These are phyloP conservation scores for Psilocybe cubensis DNA, from an alignment of 768 basidiomycete species.

Conservation along the genomic window DNA sequence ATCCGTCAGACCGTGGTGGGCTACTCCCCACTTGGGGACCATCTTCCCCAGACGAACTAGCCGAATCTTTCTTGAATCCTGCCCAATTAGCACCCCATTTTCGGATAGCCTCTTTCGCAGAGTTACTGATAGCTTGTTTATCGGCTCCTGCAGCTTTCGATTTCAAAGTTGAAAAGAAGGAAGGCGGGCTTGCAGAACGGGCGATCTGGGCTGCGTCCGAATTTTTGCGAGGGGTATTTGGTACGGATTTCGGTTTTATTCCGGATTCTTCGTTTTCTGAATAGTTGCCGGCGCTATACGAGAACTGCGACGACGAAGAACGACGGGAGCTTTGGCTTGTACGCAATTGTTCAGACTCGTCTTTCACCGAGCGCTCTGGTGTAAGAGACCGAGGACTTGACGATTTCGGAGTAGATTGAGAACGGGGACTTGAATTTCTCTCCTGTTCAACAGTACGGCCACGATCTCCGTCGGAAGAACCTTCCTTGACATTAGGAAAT, in stretches of 20 bases:
- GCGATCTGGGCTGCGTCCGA: conserved; percentile 30
- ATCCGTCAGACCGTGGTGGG: conserved; percentile 31
- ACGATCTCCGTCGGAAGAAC: conserved; percentile 33
- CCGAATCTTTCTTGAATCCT: conserved; percentile 58
- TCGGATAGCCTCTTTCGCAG: conserved; percentile 87
- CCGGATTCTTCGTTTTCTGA: conserved; percentile 25
- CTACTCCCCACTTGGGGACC: conserved; percentile 40
- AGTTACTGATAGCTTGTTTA: conserved; percentile 84
- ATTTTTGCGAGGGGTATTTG: conserved; percentile 38
- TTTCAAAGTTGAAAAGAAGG: conserved; percentile 81
- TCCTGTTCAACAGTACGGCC: conserved; percentile 40
- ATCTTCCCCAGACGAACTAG: conserved; percentile 38
- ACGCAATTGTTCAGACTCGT: conserved; percentile 8
- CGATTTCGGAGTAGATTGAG: conserved; percentile 35
- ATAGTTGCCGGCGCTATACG: conserved; percentile 38
- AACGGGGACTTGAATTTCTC: conserved; percentile 26
- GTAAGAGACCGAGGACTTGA: conserved; percentile 18
- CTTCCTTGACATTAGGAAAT: conserved; percentile 14
- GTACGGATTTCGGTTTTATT: conserved; percentile 24
- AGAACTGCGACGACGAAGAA: conserved; percentile 51
- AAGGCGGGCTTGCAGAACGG: conserved; percentile 50
- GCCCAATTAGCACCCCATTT: conserved; percentile 92
- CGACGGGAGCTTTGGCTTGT: conserved; percentile 26
- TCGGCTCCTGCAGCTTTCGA: conserved; percentile 75
- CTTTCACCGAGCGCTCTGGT: conserved; percentile 11